Percentiles rank a stretch among this genome's conserved stretches.
These are phyloP conservation scores for Pyricularia sp. DNA, from an alignment of 2,329 filamentous ascomycete genomes.

Conservation along the genomic window DNA sequence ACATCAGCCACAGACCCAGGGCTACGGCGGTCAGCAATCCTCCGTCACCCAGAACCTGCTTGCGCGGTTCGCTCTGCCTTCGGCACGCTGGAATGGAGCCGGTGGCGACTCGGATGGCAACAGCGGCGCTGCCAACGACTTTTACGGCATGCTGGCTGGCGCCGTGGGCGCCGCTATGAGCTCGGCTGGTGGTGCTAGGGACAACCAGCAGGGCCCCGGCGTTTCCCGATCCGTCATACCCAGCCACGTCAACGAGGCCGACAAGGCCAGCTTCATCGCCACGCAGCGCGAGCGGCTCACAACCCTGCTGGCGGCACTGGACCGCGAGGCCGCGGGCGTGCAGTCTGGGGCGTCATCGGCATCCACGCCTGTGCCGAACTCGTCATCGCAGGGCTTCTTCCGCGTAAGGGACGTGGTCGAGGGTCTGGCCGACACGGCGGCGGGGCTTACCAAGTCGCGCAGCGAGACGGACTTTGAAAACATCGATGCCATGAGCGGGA, in stretches of 20 bases:
- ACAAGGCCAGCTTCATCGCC: slow-evolving; percentile 67
- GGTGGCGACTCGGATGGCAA: slow-evolving; percentile 5
- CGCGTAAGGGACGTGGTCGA: neutral
- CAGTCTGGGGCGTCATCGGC: slow-evolving; percentile 1
- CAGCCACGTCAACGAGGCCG: slow-evolving; percentile 51
- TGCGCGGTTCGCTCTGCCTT: slow-evolving; percentile 76
- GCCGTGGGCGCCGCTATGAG: slow-evolving; percentile 57
- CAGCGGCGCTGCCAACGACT: slow-evolving; percentile 37
- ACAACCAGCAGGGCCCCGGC: slow-evolving; percentile 24
- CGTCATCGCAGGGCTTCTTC: neutral
- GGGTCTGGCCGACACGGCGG: slow-evolving; percentile 14
- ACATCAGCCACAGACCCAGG: slow-evolving; percentile 28
- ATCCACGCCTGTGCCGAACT: neutral
- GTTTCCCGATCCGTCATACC: slow-evolving; percentile 59
- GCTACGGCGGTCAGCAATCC: slow-evolving; percentile 26
- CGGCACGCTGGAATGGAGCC: slow-evolving; percentile 45
- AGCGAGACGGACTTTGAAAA: slow-evolving; percentile 88
- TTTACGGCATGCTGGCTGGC: slow-evolving; percentile 69
- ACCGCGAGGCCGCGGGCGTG: slow-evolving; percentile 64
- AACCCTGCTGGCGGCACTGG: slow-evolving; percentile 66
- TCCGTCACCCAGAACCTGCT: slow-evolving; percentile 75
- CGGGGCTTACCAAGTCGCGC: slow-evolving; percentile 64
- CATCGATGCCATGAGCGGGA: slow-evolving; percentile 61
- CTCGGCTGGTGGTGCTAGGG: slow-evolving; percentile 15
- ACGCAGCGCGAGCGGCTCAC: slow-evolving; percentile 71